phyloP scores from a whole-genome alignment of 2,329 filamentous ascomycete genomes.

The Pestalotiopsis sp. region DNA sequence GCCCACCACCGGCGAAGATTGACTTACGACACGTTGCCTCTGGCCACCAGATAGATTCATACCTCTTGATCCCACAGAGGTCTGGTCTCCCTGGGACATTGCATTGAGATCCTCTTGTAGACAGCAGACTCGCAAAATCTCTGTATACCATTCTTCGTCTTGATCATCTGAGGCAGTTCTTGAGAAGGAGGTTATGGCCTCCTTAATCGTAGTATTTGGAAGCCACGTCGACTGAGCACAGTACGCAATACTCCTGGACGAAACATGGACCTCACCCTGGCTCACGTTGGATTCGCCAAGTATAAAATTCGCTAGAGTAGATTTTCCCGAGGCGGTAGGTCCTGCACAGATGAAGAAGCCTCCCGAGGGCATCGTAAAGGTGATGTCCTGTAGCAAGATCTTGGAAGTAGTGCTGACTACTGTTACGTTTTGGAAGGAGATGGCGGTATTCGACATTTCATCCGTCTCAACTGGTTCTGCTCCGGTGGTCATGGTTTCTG shows the following conservation, averaged over 20 bases:
- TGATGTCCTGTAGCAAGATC: conserved; percentile 20
- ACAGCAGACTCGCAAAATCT: conserved; percentile 28
- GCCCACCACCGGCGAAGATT: background rate
- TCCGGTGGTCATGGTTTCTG: background rate
- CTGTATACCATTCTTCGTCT: conserved; percentile 32
- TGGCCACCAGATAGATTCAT: conserved; percentile 33
- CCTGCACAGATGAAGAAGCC: conserved; percentile 29
- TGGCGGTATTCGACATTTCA: background rate
- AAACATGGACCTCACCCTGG: conserved; percentile 27
- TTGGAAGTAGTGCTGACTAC: background rate
- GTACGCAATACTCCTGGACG: conserved; percentile 33
- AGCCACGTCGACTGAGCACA: conserved; percentile 42
- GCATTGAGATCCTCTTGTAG: conserved; percentile 24
- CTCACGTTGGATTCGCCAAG: conserved; percentile 20
- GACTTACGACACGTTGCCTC: conserved; percentile 30
- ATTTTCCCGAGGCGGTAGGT: conserved; percentile 30
- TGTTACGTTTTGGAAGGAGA: background rate
- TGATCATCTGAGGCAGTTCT: conserved; percentile 7
- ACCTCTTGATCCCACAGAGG: conserved; percentile 22
- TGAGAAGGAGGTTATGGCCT: conserved; percentile 29
- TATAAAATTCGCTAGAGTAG: conserved; percentile 24
- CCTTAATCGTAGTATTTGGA: conserved; percentile 33
- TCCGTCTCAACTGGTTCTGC: background rate
- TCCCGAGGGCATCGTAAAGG: conserved; percentile 22
- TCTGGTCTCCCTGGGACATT: conserved; percentile 24